Conservation (phyloP, 805 yeast species). For the Saturnispora quitensis region DNA sequence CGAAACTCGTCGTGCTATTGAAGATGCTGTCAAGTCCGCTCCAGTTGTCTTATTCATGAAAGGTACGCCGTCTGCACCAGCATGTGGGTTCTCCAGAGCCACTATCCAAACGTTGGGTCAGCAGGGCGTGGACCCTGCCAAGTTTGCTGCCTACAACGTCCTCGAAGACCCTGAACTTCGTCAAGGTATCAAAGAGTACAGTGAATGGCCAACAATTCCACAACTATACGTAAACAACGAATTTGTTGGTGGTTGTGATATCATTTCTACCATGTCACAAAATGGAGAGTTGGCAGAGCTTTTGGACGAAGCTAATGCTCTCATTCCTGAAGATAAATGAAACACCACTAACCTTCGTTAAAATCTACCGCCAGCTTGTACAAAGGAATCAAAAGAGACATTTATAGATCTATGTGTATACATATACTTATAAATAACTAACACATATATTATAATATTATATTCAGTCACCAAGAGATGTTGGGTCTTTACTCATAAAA, state of each 20-base stretch:
- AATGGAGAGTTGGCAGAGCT: constrained; percentile 83
- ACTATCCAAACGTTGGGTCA: constrained; percentile 89
- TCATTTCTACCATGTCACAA: constrained; percentile 83
- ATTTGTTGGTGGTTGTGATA: constrained; percentile 97
- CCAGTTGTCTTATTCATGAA: constrained; percentile 97
- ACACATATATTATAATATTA: neutral
- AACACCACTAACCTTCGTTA: neutral
- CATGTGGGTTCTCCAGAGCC: constrained; percentile 95
- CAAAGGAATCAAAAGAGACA: neutral
- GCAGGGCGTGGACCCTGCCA: constrained; percentile 93
- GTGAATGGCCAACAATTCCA: constrained; percentile 98
- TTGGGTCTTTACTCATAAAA: neutral
- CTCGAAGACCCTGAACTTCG: constrained; percentile 91
- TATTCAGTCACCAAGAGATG: neutral
- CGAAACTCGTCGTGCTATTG: constrained; percentile 78
- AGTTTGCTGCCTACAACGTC: constrained; percentile 96
- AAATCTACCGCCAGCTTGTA: neutral
- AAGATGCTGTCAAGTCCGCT: constrained; percentile 75
- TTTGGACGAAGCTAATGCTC: constrained; percentile 67
- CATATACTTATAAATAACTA: neutral
- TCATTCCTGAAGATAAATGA: constrained; percentile 64
- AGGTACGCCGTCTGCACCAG: constrained; percentile 97
- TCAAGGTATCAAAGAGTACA: constrained; percentile 89
- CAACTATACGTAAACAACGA: constrained; percentile 87
- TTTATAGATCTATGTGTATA: neutral